A percentile compares a stretch with the other conserved stretches of the same genome.
phyloP scores from a whole-genome alignment of 176 grass and related monocot genomes.

The Raddia distichophylla region DNA sequence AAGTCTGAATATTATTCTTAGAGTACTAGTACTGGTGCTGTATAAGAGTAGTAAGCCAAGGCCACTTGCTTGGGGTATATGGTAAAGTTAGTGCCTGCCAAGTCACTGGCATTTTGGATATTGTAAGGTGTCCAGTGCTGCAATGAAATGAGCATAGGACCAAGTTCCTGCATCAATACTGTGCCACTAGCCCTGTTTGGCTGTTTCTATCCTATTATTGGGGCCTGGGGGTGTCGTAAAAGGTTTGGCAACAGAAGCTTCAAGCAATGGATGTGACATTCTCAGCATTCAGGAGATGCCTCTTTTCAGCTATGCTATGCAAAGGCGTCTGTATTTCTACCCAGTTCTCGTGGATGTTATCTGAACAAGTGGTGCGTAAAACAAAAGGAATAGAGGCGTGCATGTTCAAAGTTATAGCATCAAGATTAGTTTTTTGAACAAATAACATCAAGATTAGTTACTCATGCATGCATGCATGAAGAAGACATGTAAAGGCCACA shows the following conservation, averaged over 20 bases:
- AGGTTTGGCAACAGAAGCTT: slow-evolving; percentile 6
- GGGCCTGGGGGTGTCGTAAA: neutral
- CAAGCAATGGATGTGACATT: neutral
- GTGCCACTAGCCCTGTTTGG: slow-evolving; percentile 8
- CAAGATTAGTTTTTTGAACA: too few species aligned
- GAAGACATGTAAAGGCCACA: neutral
- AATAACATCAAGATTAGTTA: too few species aligned
- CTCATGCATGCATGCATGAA: slow-evolving; percentile 7
- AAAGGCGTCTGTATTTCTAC: neutral
- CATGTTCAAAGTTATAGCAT: neutral
- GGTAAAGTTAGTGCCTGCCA: slow-evolving; percentile 36
- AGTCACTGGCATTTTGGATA: slow-evolving; percentile 40
- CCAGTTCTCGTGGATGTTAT: neutral
- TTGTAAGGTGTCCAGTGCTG: neutral
- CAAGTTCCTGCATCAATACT: slow-evolving; percentile 45
- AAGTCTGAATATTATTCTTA: slow-evolving; percentile 4
- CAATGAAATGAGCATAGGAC: neutral
- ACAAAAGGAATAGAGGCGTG: neutral
- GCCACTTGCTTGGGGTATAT: slow-evolving; percentile 9
- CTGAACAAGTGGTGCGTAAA: neutral
- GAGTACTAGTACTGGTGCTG: neutral
- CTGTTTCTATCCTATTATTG: neutral
- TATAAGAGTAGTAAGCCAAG: neutral
- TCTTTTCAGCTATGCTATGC: neutral
- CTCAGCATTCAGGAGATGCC: slow-evolving; percentile 13